Percentiles rank a stretch among this genome's conserved stretches.
These are phyloP conservation scores for Cicer chorassanicum DNA, from an alignment of 306 rosid species.

Conservation along the genomic window DNA sequence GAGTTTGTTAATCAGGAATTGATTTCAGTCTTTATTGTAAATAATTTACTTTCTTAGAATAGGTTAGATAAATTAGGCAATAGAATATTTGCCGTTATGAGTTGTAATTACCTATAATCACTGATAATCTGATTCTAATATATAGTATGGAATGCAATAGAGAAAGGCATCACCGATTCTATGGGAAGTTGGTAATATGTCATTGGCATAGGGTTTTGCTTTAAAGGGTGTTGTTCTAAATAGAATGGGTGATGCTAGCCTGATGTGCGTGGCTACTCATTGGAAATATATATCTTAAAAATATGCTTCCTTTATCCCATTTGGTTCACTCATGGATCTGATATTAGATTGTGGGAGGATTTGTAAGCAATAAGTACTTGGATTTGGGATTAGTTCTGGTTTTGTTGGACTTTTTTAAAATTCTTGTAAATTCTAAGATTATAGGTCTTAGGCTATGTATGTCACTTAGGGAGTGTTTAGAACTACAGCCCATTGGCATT, in stretches of 20 bases:
- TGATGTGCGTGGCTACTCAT: slow-evolving; percentile 3
- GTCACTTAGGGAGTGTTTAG: too few species aligned
- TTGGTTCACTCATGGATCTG: not conserved
- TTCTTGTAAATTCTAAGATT: not conserved
- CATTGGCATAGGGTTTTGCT: not conserved
- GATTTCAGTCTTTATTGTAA: too few species aligned
- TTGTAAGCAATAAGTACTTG: not conserved
- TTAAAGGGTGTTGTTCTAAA: not conserved
- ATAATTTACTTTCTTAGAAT: too few species aligned
- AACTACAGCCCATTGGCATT: too few species aligned
- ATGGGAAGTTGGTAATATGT: not conserved
- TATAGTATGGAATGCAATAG: too few species aligned
- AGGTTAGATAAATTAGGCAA: too few species aligned
- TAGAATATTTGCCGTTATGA: too few species aligned
- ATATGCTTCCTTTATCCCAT: not conserved
- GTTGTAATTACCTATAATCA: too few species aligned
- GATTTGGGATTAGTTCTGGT: not conserved
- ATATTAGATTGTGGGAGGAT: not conserved
- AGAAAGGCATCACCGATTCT: too few species aligned
- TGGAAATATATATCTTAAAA: not conserved
- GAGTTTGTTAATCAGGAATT: not conserved
- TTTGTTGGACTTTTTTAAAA: not conserved
- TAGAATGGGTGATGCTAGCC: slow-evolving; percentile 16
- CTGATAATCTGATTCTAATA: too few species aligned
- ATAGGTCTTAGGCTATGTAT: not conserved